phyloP scores from a whole-genome alignment of 1,284 basidiomycete species.

The Puccinia hordei region DNA sequence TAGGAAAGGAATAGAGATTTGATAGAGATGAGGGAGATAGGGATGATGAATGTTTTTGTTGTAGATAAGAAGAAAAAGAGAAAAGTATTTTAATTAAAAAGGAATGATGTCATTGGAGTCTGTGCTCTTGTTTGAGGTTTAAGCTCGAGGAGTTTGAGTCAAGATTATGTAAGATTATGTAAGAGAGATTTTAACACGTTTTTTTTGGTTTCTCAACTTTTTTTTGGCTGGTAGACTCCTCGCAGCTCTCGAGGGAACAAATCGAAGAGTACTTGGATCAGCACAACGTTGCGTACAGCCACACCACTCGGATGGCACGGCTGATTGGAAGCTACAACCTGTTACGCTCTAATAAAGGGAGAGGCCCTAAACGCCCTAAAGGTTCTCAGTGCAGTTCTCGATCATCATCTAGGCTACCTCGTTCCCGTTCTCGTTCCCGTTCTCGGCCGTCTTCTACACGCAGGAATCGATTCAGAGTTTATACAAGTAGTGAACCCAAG shows the following conservation, averaged over 20 bases:
- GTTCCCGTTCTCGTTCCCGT: neutral
- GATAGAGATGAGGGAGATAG: no score
- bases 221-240: neutral
- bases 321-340: conserved; percentile 20
- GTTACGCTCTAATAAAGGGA: neutral
- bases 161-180: no score
- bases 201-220: neutral
- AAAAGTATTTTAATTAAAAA: no score
- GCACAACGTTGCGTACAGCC: neutral
- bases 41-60: no score
- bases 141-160: no score
- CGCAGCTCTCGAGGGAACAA: neutral
- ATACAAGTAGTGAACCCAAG: neutral
- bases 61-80: no score
- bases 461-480: neutral
- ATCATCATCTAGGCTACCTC: neutral
- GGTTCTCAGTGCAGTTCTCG: neutral
- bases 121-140: no score
- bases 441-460: no score
- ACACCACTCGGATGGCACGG: neutral
- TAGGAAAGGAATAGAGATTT: no score
- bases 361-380: neutral
- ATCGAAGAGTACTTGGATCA: conserved; percentile 6
- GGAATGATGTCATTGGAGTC: no score
- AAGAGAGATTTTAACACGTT: no score